These are phyloP conservation scores for Coemansia sp. DNA, from an alignment of 192 early-diverging fungal species.

Conservation along the genomic window DNA sequence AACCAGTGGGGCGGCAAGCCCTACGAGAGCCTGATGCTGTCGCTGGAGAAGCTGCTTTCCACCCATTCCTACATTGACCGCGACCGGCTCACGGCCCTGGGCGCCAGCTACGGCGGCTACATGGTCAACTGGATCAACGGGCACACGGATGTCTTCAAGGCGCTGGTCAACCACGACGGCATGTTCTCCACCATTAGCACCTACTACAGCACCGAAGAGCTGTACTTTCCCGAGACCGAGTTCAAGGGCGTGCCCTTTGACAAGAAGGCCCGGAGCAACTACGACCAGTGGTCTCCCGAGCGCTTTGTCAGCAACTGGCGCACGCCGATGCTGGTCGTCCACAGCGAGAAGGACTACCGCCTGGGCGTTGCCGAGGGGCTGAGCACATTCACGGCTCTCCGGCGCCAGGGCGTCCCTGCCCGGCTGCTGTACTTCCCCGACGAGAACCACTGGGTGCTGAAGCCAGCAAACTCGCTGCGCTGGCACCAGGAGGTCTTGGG, in stretches of 20 bases:
- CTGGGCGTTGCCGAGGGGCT: constrained; percentile 64
- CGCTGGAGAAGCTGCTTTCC: constrained; percentile 53
- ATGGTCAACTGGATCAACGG: constrained; percentile 89
- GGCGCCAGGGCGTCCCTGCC: constrained; percentile 62
- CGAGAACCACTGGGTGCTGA: constrained; percentile 71
- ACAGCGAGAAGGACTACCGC: constrained; percentile 65
- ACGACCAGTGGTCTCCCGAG: constrained; percentile 67
- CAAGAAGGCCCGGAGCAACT: constrained; percentile 49
- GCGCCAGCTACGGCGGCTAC: constrained; percentile 68
- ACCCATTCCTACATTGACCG: constrained; percentile 53
- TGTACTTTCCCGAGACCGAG: constrained; percentile 66
- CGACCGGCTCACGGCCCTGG: constrained; percentile 58
- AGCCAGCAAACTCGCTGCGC: constrained; percentile 66
- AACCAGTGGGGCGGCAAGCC: constrained; percentile 75
- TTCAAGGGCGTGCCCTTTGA: constrained; percentile 65
- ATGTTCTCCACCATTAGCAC: constrained; percentile 61
- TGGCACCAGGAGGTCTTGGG: constrained; percentile 67
- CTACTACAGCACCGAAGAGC: constrained; percentile 71
- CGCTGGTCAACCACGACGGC: constrained; percentile 76
- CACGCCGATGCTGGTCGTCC: constrained; percentile 76
- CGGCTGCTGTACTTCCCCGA: constrained; percentile 72
- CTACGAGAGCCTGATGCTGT: constrained; percentile 66
- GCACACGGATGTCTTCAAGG: constrained; percentile 64
- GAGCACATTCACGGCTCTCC: constrained; percentile 69
- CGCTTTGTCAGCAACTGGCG: constrained; percentile 65